Conservation (phyloP, 768 basidiomycete species). For the Mycena pura region DNA sequence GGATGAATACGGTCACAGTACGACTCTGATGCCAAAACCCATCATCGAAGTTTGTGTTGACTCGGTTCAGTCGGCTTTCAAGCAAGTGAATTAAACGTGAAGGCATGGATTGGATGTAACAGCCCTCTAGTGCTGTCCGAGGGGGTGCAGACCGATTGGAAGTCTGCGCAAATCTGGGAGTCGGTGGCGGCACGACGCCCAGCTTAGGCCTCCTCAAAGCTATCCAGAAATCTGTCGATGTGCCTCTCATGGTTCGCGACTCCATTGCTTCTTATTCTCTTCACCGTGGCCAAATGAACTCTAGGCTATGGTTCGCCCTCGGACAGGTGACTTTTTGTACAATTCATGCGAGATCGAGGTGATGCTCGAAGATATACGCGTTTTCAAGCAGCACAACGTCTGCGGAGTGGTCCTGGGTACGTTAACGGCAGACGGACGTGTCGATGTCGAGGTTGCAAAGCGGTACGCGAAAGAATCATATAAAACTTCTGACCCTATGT, state of each 20-base stretch:
- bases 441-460: conserved; percentile 66
- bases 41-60: conserved; percentile 77
- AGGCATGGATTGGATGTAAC: conserved; percentile 4
- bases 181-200: conserved; percentile 86
- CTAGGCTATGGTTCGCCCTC: conserved; percentile 84
- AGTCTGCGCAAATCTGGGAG: conserved; percentile 69
- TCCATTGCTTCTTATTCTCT: not conserved
- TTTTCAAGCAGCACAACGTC: conserved; percentile 63
- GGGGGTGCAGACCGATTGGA: conserved; percentile 83
- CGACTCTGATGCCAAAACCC: no score
- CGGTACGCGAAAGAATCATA: conserved; percentile 46
- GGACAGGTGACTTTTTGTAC: conserved; percentile 82
- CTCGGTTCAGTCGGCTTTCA: conserved; percentile 73
- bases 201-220: conserved; percentile 73
- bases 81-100: no score
- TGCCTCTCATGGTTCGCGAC: conserved; percentile 70
- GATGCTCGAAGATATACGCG: conserved; percentile 75
- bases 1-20: no score
- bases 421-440: conserved; percentile 59
- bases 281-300: conserved; percentile 5
- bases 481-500: conserved; percentile 4
- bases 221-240: conserved; percentile 54
- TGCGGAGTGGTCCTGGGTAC: conserved; percentile 74
- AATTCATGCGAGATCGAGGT: conserved; percentile 67
- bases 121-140: conserved; percentile 61